Percentiles rank a stretch among this genome's conserved stretches.
Evolutionary conservation across 2,329 filamentous ascomycete genomes (phyloP).

Genomic region (Dothideomycetes sp.): DNA sequence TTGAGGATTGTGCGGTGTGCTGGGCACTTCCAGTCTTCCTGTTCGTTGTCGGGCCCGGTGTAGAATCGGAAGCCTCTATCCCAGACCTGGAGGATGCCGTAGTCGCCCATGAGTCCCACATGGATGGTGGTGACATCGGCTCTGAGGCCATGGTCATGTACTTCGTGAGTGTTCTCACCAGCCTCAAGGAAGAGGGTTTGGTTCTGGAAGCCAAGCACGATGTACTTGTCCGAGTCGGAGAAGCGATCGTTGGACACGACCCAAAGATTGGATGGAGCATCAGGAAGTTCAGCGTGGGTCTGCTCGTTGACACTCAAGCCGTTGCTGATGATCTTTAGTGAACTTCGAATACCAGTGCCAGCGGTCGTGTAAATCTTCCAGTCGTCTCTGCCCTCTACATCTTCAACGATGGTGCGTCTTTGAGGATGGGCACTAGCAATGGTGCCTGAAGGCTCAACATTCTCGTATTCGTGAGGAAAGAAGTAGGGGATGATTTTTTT

Average conservation of each 20-base stretch:
- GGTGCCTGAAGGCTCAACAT: conserved; percentile 73
- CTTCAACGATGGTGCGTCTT: conserved; percentile 83
- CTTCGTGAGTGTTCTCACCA: conserved; percentile 92
- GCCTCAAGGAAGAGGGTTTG: conserved; percentile 88
- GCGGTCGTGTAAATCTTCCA: conserved; percentile 93
- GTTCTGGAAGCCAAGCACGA: conserved; percentile 86
- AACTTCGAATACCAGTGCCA: conserved; percentile 77
- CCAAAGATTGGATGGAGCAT: conserved; percentile 87
- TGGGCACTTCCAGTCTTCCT: conserved; percentile 34
- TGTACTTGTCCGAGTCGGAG: conserved; percentile 86
- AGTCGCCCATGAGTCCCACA: conserved; percentile 87
- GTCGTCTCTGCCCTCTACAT: conserved; percentile 82
- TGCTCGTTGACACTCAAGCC: conserved; percentile 89
- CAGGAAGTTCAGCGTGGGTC: conserved; percentile 83
- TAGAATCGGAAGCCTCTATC: conserved; percentile 12
- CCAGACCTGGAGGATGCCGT: conserved; percentile 27
- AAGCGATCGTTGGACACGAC: conserved; percentile 75
- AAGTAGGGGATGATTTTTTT: conserved; percentile 78
- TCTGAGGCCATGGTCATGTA: conserved; percentile 85
- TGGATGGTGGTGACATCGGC: conserved; percentile 81
- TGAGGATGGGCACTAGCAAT: conserved; percentile 85
- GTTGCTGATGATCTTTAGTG: conserved; percentile 85
- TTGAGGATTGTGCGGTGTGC: conserved; percentile 92
- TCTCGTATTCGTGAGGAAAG: conserved; percentile 65
- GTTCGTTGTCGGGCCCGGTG: conserved; percentile 10